Base-by-base conservation (phyloP, 148 eudicot species). In the Vaccinium corymbosum region DNA sequence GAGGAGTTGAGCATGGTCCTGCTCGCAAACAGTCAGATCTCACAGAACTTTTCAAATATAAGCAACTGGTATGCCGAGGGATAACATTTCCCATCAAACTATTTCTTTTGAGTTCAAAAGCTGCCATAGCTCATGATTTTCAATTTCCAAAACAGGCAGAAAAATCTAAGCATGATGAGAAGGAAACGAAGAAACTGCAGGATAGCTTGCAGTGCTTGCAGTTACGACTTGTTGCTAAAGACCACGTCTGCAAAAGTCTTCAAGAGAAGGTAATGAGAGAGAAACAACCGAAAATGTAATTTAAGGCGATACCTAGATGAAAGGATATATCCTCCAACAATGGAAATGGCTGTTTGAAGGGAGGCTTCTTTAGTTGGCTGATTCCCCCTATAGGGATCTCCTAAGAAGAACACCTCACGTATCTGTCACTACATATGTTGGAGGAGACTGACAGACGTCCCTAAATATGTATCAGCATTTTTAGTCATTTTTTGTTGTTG, bases 1-100 rank as follows among this genome's bases (percentile, higher is more conserved):
- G 93, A 88, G 98, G 98, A 86, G 90, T 97, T 76, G 98, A 93
- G 85, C 90, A 94, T 89, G 99, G 95, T 71, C 95, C 99, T 84
- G 95, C 95, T 53, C 95, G 95, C 76, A 97, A 91, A 85, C 99
- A 97, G 83, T 85, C 92, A 35, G 99, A 97, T 68, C 53, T 86
- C 51, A 83, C 94, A 7, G 98, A 97, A 89, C 94, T 94, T 62
- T 83, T 91, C 14, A 97, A 97, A 90, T 93, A 94, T 84, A 97
- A 94, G 91, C 97, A 94, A 83, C 84, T 94, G 92, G 99, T 96
- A 89, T n/a, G 89, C 74, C 59, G 35, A 32, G 11, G 19, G n/a
- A 50, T 29, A 20, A 38, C 53, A 52, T 29, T 2, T 73, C 49
- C 78, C 0, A 9, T 12, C 10, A 2, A 51, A 13, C 56, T 78